Evolutionary conservation across 2,329 filamentous ascomycete species (phyloP), one percentile per base, ranked within the genome.

Genomic region (Neopestalotiopsis sp.): DNA sequence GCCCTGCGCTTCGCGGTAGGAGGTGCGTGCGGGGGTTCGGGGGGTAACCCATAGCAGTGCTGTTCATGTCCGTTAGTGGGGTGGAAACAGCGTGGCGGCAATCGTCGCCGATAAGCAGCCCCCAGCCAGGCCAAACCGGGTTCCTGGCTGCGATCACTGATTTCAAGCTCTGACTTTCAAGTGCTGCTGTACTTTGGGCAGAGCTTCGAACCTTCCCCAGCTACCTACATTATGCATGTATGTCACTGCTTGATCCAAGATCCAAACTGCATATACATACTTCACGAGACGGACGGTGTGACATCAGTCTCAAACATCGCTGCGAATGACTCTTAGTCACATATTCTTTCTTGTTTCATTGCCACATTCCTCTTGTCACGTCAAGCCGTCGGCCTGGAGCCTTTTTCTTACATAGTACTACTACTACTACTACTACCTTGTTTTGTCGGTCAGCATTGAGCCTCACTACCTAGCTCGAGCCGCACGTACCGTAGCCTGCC

Each of bases 71-170:
- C 24, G n/a, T 53, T 53, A 53, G 45, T n/a, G 45, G 45, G 45
- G 45, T 24, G 45, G 3, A 53, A n/a, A 17, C 45, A 53, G n/a
- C 45, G 45, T 20, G 10, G 17, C 20, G 57, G 57, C 57, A 59
- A 59, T 59, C 57, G 57, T 17, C 28, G 57, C 57, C 57, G 57
- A 59, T 59, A 59, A 59, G 24, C 57, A 30, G 7, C 20, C 30
- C 30, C 57, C 20, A 24, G 20, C 17, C 56, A 58, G 28, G 20
- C 30, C 20, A 58, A 28, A 14, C 56, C 20, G 24, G 30, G 57
- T 34, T 59, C 57, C 57, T 34, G 59, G 28, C 59, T 20, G 17
- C 32, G 28, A 40, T 62, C 59, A 40, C 5, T 20, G 32, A 34
- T 62, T 17, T 24, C n/a, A 59, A 59, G 57, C 30, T 32, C 57